A percentile compares a stretch with the other conserved stretches of the same genome.
These are phyloP conservation scores for Boletus tylopilopsis DNA, from an alignment of 768 basidiomycete genomes.

Conservation along the genomic window DNA sequence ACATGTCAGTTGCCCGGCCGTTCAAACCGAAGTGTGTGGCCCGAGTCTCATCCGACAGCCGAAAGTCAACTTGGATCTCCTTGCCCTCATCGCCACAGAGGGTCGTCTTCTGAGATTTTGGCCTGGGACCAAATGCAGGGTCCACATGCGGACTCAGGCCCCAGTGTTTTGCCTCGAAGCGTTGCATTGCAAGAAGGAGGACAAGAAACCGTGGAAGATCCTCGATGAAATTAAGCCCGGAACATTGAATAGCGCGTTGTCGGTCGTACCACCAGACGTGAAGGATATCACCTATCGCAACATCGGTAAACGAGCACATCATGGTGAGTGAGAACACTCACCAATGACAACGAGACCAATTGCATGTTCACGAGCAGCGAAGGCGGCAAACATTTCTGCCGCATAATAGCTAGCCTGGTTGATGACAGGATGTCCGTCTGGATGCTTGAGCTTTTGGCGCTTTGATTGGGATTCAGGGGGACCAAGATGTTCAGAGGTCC, in stretches of 20 bases:
- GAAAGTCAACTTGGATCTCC: not conserved
- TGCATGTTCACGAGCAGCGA: too few species aligned
- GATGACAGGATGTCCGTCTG: too few species aligned
- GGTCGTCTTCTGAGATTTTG: not conserved
- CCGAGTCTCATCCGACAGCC: not conserved
- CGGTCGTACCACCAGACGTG: not conserved
- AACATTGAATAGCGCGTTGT: slow-evolving; percentile 3
- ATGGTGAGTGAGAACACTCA: too few species aligned
- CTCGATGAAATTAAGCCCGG: slow-evolving; percentile 8
- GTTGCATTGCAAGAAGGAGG: slow-evolving; percentile 8
- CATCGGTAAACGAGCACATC: too few species aligned
- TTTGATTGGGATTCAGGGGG: too few species aligned
- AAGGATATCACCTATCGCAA: not conserved
- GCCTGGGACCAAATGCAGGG: not conserved
- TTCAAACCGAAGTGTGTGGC: slow-evolving; percentile 4
- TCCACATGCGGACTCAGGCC: not conserved
- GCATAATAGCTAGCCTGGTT: too few species aligned
- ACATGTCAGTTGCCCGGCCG: slow-evolving; percentile 8
- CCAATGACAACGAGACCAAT: too few species aligned
- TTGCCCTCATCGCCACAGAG: not conserved
- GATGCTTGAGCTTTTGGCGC: too few species aligned
- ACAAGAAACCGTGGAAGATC: slow-evolving; percentile 10
- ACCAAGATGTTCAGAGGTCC: too few species aligned
- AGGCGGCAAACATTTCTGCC: too few species aligned
- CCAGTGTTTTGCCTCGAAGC: slow-evolving; percentile 5